Percentiles rank a stretch among this genome's conserved stretches.
phyloP scores from a whole-genome alignment of 73 alveolate species.

The Symbiodinium pilosum region DNA sequence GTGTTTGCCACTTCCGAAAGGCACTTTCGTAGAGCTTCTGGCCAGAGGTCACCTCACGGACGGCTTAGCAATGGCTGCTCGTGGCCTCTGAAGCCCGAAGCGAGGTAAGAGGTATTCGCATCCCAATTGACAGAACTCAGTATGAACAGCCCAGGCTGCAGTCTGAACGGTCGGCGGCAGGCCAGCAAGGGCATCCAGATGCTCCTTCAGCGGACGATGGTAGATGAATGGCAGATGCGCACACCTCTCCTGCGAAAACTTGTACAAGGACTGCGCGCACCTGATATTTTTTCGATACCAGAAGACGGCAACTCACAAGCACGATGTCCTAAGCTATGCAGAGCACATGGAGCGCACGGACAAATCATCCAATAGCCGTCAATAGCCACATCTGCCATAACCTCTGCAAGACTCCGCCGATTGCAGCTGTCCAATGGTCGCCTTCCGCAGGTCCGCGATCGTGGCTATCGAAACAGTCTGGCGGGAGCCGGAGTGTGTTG shows the following conservation, averaged over 20 bases:
- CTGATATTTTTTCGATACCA: constrained; percentile 8
- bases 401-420: constrained; percentile 1
- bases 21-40: not conserved
- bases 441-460: not conserved
- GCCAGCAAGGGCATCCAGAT: not conserved
- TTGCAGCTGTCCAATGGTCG: not conserved
- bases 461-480: constrained; percentile 26
- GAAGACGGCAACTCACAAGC: not conserved
- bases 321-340: constrained; percentile 1
- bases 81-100: too few relatives aligned
- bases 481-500: too few relatives aligned
- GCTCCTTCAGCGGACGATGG: not conserved
- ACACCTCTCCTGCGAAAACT: not conserved
- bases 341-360: too few relatives aligned
- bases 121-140: too few relatives aligned
- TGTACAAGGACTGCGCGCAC: not conserved
- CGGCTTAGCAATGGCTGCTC: too few relatives aligned
- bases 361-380: too few relatives aligned
- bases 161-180: not conserved
- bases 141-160: not conserved
- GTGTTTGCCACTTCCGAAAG: not conserved
- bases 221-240: not conserved
- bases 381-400: too few relatives aligned
- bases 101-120: too few relatives aligned
- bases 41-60: not conserved